Evolutionary conservation across 768 basidiomycete genomes (phyloP).

Genomic region (Mrakia blollopis): DNA sequence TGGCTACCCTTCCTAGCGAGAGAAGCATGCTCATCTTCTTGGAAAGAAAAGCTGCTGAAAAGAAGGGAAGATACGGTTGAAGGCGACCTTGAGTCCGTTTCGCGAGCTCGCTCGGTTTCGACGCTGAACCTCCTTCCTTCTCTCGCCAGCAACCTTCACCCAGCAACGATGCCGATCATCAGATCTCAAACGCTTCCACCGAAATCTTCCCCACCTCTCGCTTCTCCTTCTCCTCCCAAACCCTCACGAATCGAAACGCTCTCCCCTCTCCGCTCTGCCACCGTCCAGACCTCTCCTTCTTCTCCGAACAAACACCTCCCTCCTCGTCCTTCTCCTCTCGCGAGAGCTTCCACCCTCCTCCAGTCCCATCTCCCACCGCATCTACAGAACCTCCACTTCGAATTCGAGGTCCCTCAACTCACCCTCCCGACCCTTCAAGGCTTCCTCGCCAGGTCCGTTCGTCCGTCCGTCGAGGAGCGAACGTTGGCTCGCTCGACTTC

Average conservation of each 20-base stretch:
- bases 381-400: constrained; percentile 15
- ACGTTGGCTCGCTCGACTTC: too few relatives aligned
- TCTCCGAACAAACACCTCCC: not conserved
- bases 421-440: not conserved
- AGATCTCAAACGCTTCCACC: constrained; percentile 6
- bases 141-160: not conserved
- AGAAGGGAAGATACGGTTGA: not conserved
- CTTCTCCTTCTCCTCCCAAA: not conserved
- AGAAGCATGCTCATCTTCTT: not conserved
- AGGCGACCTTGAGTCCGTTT: not conserved
- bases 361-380: not conserved
- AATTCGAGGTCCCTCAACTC: constrained; percentile 1
- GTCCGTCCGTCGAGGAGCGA: not conserved
- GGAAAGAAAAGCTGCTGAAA: not conserved
- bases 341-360: constrained; percentile 1
- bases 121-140: not conserved
- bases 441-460: constrained; percentile 5
- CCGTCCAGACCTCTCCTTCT: not conserved
- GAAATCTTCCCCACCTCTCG: not conserved
- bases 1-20: not conserved
- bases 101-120: not conserved
- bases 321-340: constrained; percentile 8
- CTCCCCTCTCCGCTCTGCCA: not conserved
- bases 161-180: not conserved
- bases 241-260: not conserved